Conservation (phyloP, 192 early-diverging fungal genomes). For the Chytriomyces sp. region DNA sequence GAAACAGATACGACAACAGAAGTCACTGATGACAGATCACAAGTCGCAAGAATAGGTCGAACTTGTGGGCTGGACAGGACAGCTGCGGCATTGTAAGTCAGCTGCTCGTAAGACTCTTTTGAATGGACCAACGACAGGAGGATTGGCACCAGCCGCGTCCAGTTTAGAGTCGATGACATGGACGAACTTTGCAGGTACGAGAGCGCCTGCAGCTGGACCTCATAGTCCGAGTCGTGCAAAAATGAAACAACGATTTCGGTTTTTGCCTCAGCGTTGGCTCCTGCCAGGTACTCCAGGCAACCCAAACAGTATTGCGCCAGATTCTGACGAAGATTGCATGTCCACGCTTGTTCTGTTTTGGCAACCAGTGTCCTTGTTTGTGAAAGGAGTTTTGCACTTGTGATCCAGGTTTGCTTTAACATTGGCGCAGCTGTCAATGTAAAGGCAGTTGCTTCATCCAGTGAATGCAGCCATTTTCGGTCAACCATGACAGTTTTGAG, state of each 20-base stretch:
- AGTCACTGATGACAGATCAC: constrained; percentile 42
- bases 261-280: neutral
- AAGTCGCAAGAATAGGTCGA: neutral
- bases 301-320: constrained; percentile 27
- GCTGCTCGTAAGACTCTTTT: constrained; percentile 20
- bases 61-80: constrained; percentile 47
- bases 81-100: constrained; percentile 41
- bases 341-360: constrained; percentile 8
- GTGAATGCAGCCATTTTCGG: neutral
- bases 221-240: constrained; percentile 64
- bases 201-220: constrained; percentile 64
- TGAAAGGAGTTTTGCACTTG: constrained; percentile 40
- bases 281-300: neutral
- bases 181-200: constrained; percentile 37
- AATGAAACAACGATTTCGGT: constrained; percentile 44
- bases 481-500: neutral
- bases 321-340: constrained; percentile 27
- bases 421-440: constrained; percentile 1
- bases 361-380: neutral
- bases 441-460: no score
- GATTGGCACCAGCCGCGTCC: constrained; percentile 4
- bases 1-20: constrained; percentile 32
- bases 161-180: neutral
- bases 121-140: constrained; percentile 13
- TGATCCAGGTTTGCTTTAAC: constrained; percentile 27